Evolutionary conservation across 208 protist species (phyloP).

Genomic region (Angomonas deanei): DNA sequence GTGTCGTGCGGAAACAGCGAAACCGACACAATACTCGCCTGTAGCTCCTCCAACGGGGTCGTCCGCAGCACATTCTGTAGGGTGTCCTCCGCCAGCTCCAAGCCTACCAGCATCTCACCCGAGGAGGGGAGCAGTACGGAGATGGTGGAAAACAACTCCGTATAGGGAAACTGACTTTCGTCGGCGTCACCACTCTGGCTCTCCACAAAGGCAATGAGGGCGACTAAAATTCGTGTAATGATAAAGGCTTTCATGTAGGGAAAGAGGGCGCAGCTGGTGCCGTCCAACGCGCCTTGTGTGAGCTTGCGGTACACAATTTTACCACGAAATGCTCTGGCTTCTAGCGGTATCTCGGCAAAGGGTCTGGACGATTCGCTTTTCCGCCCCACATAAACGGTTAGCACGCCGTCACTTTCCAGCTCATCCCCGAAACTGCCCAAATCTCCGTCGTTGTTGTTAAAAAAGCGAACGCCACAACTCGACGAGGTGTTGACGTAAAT

Average conservation of each 20-base stretch:
- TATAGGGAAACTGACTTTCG: background rate
- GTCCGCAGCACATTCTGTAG: background rate
- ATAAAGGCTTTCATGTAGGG: slow-evolving; percentile 67
- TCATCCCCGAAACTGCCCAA: slow-evolving; percentile 72
- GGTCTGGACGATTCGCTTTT: slow-evolving; percentile 79
- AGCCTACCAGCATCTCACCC: background rate
- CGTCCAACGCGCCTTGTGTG: slow-evolving; percentile 19
- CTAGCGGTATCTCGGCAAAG: slow-evolving; percentile 68
- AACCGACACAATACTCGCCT: background rate
- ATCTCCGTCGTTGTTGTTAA: slow-evolving; percentile 80
- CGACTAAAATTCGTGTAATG: slow-evolving; percentile 79
- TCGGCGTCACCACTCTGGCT: background rate
- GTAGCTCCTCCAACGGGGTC: background rate
- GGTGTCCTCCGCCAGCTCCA: background rate
- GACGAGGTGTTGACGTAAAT: slow-evolving; percentile 87
- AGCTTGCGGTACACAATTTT: slow-evolving; percentile 77
- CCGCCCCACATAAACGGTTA: slow-evolving; percentile 78
- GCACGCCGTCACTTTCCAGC: slow-evolving; percentile 79
- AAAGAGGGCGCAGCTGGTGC: slow-evolving; percentile 44
- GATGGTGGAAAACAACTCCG: background rate
- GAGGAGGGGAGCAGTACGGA: background rate
- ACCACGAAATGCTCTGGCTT: slow-evolving; percentile 72
- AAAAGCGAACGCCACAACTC: slow-evolving; percentile 84
- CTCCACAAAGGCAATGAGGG: slow-evolving; percentile 69
- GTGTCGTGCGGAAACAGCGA: background rate